Evolutionary conservation across 257 asterid species (phyloP), one percentile per base, ranked within the genome.

Genomic region (Plectranthus barbatus): DNA sequence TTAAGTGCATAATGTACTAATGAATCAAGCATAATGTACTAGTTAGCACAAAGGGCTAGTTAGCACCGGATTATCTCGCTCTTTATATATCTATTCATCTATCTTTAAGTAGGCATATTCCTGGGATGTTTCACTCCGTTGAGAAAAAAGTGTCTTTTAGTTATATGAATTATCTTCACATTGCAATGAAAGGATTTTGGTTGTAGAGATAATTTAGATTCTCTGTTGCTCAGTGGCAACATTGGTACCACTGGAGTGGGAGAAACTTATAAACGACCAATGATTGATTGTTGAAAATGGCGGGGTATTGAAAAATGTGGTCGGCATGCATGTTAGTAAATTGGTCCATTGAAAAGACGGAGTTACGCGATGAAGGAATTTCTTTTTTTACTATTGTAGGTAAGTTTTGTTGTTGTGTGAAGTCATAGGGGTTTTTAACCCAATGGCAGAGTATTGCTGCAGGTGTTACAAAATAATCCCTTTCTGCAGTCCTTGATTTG

Each of bases 201-300:
- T 13, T 58, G 15, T 41, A 8, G 40, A 15, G 29, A 19, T 46
- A 23, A 48, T 15, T 62, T 42, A 24, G 62, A 36, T 15, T 19
- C 17, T 42, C 23, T 50, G 15, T 20, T 69, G 56, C 55, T 58
- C 19, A 45, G 12, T 47, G 46, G 46, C 58, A n/a, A n/a, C n/a
- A n/a, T n/a, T n/a, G n/a, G n/a, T 18, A 36, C 13, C 36, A 21
- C 12, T 51, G 52, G 48, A 68, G 48, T 65, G 18, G 61, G 39
- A 61, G 56, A 42, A 34, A 24, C 31, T 48, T 64, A 39, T 60
- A 53, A 34, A 59, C 9, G 41, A 31, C 14, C 31, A 11, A 33
- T 70, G 47, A 6, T 50, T 37, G 69, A 36, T 17, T 17, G 45
- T 58, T 52, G 50, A 33, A n/a, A 24, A 56, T 63, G 68, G 71